Percentiles rank a stretch among this genome's conserved stretches.
Conservation (phyloP, 495 filamentous ascomycete genomes). For the Aspergillus wentii region DNA sequence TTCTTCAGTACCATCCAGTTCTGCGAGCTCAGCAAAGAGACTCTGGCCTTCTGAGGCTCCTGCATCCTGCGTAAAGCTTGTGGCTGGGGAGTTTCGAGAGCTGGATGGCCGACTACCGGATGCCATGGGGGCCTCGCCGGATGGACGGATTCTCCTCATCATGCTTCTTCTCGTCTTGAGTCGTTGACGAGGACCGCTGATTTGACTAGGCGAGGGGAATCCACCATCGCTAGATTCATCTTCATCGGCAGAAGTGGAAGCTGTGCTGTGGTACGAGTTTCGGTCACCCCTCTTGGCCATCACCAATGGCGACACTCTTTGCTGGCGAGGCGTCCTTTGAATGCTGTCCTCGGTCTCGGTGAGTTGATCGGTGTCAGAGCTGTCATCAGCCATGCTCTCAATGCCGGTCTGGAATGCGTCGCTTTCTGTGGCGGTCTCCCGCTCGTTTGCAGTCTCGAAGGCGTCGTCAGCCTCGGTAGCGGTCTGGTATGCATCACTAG, state of each 20-base stretch:
- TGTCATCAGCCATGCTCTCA: slow-evolving; percentile 76
- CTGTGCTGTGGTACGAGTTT: slow-evolving; percentile 77
- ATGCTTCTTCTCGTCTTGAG: slow-evolving; percentile 62
- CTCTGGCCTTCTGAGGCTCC: slow-evolving; percentile 63
- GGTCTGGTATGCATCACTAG: slow-evolving; percentile 74
- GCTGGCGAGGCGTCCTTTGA: slow-evolving; percentile 37
- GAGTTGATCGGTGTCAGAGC: slow-evolving; percentile 61
- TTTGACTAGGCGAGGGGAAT: slow-evolving; percentile 57
- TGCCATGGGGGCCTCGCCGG: slow-evolving; percentile 58
- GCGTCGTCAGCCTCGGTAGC: slow-evolving; percentile 81
- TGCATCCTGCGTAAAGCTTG: slow-evolving; percentile 38
- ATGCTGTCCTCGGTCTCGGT: slow-evolving; percentile 80
- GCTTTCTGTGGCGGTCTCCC: slow-evolving; percentile 70
- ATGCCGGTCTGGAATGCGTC: slow-evolving; percentile 91
- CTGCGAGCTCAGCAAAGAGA: slow-evolving; percentile 83
- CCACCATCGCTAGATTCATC: slow-evolving; percentile 51
- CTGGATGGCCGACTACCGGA: slow-evolving; percentile 44
- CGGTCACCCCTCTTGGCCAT: slow-evolving; percentile 50
- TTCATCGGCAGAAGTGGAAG: slow-evolving; percentile 82
- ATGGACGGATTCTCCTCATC: slow-evolving; percentile 57
- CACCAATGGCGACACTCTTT: slow-evolving; percentile 31
- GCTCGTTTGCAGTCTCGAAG: slow-evolving; percentile 78
- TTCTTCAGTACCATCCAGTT: slow-evolving; percentile 62
- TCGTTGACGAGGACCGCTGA: slow-evolving; percentile 62
- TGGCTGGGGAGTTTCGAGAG: slow-evolving; percentile 46